These are phyloP conservation scores for Cryptococcus hybrid DNA, from an alignment of 1,284 basidiomycete species.

Conservation along the genomic window DNA sequence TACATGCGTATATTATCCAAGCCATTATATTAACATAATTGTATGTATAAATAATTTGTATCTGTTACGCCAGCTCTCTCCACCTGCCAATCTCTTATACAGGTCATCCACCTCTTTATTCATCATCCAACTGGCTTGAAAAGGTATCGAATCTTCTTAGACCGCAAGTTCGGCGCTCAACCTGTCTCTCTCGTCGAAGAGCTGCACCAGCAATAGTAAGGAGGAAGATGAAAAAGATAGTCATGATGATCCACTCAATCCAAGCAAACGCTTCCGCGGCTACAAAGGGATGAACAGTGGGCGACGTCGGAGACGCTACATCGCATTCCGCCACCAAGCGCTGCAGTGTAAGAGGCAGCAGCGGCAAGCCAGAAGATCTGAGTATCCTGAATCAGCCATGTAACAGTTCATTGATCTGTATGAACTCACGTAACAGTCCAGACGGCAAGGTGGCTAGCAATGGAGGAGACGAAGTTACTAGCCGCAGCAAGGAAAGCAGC, in stretches of 20 bases:
- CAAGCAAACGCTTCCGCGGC: conserved; percentile 50
- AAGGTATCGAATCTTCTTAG: neutral
- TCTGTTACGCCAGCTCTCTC: neutral
- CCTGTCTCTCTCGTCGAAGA: conserved; percentile 42
- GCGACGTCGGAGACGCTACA: conserved; percentile 29
- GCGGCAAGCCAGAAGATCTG: conserved; percentile 50
- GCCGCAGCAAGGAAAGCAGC: conserved; percentile 38
- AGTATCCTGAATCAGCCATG: neutral
- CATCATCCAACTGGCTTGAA: too few relatives aligned
- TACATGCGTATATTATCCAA: neutral
- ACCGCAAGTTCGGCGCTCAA: conserved; percentile 24
- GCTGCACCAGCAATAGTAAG: conserved; percentile 31
- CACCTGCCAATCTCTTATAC: neutral
- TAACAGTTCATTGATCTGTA: neutral
- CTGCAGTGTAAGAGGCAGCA: conserved; percentile 42
- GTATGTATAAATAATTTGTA: neutral
- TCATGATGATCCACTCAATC: conserved; percentile 49
- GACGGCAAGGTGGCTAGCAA: conserved; percentile 47
- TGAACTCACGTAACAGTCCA: conserved; percentile 42
- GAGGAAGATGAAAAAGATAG: conserved; percentile 30
- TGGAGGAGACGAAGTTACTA: conserved; percentile 32
- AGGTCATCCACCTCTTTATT: neutral
- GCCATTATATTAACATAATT: neutral
- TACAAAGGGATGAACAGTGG: conserved; percentile 43
- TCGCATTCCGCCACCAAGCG: conserved; percentile 40